Percentiles rank a stretch among this genome's conserved stretches.
Evolutionary conservation across 257 asterid genomes (phyloP).

Genomic region (Capsicum pubescens): DNA sequence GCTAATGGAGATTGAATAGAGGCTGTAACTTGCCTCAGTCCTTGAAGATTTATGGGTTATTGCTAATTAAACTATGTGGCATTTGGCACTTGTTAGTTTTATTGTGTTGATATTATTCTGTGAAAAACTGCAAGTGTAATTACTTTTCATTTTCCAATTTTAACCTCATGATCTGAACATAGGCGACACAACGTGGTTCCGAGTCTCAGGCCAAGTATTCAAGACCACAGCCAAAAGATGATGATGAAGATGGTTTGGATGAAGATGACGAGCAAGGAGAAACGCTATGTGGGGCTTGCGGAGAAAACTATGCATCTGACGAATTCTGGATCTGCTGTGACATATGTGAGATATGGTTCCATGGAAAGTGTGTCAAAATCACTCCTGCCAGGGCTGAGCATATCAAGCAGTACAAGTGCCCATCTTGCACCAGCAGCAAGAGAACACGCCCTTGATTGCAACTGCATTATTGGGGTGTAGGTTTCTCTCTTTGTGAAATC

Average conservation of each 20-base stretch:
- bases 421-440: constrained; percentile 55
- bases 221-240: constrained; percentile 54
- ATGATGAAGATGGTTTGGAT: constrained; percentile 48
- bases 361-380: constrained; percentile 83
- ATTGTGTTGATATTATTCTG: neutral
- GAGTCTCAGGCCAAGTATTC: constrained; percentile 51
- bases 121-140: neutral
- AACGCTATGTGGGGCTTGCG: constrained; percentile 72
- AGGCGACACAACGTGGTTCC: constrained; percentile 25
- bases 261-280: constrained; percentile 73
- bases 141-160: neutral
- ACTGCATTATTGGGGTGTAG: neutral
- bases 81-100: neutral
- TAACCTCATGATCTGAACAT: neutral
- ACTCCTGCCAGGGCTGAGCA: constrained; percentile 92
- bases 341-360: constrained; percentile 86
- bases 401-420: constrained; percentile 92
- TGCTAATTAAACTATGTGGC: neutral
- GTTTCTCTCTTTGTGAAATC: neutral
- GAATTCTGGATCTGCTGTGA: constrained; percentile 91
- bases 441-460: constrained; percentile 66
- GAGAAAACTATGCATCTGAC: constrained; percentile 66
- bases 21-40: neutral
- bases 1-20: neutral
- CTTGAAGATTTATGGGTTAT: constrained; percentile 1